Evolutionary conservation across 495 filamentous ascomycete genomes (phyloP), one percentile per base, ranked within the genome.

Genomic region (Lasiosphaeria ovina): DNA sequence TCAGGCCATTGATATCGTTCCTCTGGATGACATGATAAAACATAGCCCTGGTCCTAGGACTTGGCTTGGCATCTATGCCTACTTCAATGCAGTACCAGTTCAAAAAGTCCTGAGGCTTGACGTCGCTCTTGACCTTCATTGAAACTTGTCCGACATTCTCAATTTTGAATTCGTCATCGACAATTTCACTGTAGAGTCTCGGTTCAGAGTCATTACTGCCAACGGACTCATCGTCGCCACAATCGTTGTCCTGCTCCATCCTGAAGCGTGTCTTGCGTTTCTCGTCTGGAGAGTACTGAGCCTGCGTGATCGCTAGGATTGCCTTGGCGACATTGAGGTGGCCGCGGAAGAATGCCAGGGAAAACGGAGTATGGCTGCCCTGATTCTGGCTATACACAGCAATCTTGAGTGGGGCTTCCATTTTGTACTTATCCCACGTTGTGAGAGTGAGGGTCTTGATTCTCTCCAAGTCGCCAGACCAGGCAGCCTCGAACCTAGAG

Each of bases 81-180:
- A 66, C 14, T 45, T 66, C 64, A 35, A 59, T 66, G 12, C 51
- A 40, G 7, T 0, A 1, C 74, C 72, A 76, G 6, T 58, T 36
- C 6, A 89, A 63, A 42, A 85, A 64, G 0, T 62, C 53, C 4
- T 79, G 58, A 12, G 89, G 85, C 32, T 76, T 75, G 4, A 79
- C 70, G 10, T 75, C 66, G 56, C 85, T 87, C 64, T 88, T 84
- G 24, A 89, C 85, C 50, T 87, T 70, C 47, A 79, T 84, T 3
- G 80, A 80, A 1, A 85, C 76, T 62, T 87, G 79, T 2, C 87
- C 89, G 40, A 92, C 72, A 62, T 89, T 83, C 3, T 92, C 88
- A 57, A 90, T 78, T 0, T 88, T 93, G 67, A 87, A 90, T 16
- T 80, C 72, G 12, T 82, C 80, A 57, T 86, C 79, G 34, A 89